Base-by-base conservation (phyloP, 2,329 filamentous ascomycete genomes). In the Sporothrix brunneoviolacea region DNA sequence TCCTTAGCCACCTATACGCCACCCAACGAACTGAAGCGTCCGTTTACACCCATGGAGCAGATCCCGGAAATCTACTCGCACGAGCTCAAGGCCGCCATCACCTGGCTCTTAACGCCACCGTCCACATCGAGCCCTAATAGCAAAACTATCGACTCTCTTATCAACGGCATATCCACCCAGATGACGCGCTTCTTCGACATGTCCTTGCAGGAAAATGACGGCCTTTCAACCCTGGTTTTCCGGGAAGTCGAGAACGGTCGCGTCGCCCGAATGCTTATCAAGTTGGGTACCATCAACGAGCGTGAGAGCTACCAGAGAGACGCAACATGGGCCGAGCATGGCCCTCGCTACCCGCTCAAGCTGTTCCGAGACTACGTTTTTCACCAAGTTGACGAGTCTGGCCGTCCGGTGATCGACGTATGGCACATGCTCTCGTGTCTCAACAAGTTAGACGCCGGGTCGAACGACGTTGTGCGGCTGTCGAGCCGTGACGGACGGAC, bases 351-450 rank as follows among this genome's bases (percentile, higher is more conserved):
- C 65, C 86, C 88, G 64, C 75, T 98, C 57, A 96, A 95, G 69
- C 77, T 98, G 8, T 97, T 97, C 73, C 82, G 93, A 44, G 93
- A 98, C 68, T 97, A 94, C 61, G 88, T 96, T 36, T 98, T 97
- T 69, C 93, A 98, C 66, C 91, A 95, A 62, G 90, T 96, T 12
- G 90, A 97, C 64, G 78, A 80, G 27, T 82, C 88, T 51, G 90
- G 89, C 13, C 85, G 87, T 48, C 86, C 93, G 0, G 84, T 91
- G 2, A 75, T 95, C 5, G 88, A 96, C 63, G 73, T 96, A 52
- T 91, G 86, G 3, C 91, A 97, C 69, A 88, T 97, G 56, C 67
- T 98, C 40, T 80, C 78, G 22, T 91, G 86, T 62, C 69, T 98
- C 58, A 96, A 94, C 70, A 96, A 95, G 65, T 73, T 98, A 48